phyloP scores from a whole-genome alignment of 2,329 filamentous ascomycete species.

The Eutypella sp. region DNA sequence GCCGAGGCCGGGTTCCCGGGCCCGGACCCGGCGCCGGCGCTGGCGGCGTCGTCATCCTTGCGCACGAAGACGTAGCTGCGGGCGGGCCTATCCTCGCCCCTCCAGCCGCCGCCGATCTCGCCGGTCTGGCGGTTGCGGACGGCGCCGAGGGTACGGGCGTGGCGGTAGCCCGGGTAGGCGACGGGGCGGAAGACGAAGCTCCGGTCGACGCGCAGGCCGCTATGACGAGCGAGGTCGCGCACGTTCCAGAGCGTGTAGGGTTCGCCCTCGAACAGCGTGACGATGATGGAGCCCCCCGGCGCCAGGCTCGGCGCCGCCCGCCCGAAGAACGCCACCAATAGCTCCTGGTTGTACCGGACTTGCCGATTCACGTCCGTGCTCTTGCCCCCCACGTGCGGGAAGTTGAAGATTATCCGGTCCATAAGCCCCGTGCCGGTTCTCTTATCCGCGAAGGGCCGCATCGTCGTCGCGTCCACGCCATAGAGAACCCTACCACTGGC shows the following conservation, averaged over 20 bases:
- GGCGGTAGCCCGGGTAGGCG: constrained; percentile 68
- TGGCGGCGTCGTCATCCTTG: constrained; percentile 42
- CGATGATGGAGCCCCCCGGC: constrained; percentile 59
- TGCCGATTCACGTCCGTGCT: constrained; percentile 92
- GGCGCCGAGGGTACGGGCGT: constrained; percentile 68
- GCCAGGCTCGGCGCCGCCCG: constrained; percentile 48
- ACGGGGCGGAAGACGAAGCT: constrained; percentile 65
- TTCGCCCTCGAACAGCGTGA: constrained; percentile 88
- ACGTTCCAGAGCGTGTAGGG: constrained; percentile 97
- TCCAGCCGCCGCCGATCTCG: constrained; percentile 42
- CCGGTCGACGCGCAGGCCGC: constrained; percentile 62
- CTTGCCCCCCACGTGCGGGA: constrained; percentile 91
- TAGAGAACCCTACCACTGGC: constrained; percentile 52
- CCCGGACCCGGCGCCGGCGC: too few relatives aligned
- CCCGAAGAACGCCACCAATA: constrained; percentile 65
- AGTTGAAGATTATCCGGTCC: constrained; percentile 89
- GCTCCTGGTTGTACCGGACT: constrained; percentile 83
- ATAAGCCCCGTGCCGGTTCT: constrained; percentile 37
- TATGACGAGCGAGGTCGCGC: constrained; percentile 76
- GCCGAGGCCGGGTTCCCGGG: constrained; percentile 10
- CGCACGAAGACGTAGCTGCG: constrained; percentile 59
- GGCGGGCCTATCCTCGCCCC: constrained; percentile 46
- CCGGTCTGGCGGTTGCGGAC: constrained; percentile 44
- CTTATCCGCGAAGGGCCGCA: constrained; percentile 44
- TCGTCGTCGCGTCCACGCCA: constrained; percentile 62